Evolutionary conservation across 371 early-diverging fungal species (phyloP).

Genomic region (Actinomortierella wolfii): DNA sequence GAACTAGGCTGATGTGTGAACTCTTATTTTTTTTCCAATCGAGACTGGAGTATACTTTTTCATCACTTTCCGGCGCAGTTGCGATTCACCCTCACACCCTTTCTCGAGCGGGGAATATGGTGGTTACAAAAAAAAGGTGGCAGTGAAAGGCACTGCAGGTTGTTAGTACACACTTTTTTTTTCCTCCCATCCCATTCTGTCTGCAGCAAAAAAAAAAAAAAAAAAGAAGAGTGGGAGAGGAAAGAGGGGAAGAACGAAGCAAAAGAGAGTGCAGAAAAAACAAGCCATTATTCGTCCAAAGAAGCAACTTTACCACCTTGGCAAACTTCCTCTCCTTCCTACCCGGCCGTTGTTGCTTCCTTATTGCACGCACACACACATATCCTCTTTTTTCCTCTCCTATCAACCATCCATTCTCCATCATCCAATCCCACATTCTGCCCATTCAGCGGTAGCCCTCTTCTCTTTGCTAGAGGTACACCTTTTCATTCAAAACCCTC

Average conservation of each 20-base stretch:
- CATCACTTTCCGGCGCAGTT: no score
- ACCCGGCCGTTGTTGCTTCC: no score
- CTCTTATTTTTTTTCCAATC: no score
- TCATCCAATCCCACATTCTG: not conserved
- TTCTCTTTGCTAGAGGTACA: slow-evolving; percentile 5
- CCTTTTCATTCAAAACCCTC: not conserved
- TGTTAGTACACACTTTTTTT: no score
- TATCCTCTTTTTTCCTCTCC: not conserved
- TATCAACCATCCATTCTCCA: not conserved
- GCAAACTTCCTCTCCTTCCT: not conserved
- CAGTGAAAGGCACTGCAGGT: no score
- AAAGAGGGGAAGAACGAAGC: not conserved
- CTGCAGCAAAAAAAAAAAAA: no score
- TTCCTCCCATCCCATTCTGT: no score
- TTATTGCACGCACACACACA: not conserved
- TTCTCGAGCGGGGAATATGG: no score
- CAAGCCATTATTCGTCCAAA: not conserved
- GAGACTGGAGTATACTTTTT: no score
- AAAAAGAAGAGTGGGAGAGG: not conserved
- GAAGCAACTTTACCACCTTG: not conserved
- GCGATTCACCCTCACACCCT: no score
- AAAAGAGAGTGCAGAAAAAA: not conserved
- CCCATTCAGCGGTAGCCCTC: slow-evolving; percentile 5
- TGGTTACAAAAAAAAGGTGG: no score
- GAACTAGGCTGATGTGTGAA: no score